Percentiles rank a stretch among this genome's conserved stretches.
Conservation (phyloP, 225 moss, liverwort and hornwort species). For the Thuidium tamariscinum region DNA sequence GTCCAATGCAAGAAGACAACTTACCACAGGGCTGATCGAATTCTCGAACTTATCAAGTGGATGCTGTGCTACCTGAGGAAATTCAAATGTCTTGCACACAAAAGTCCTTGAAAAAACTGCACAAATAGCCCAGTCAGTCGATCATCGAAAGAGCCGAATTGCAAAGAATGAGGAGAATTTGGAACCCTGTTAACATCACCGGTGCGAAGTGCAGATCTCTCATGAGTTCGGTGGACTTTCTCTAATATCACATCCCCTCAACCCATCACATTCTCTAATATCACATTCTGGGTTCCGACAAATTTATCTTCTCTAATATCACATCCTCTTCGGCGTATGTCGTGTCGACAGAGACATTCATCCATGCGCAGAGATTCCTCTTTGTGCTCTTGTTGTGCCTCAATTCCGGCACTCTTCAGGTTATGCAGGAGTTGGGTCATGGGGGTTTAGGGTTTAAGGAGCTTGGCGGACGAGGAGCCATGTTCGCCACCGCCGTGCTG, state of each 20-base stretch:
- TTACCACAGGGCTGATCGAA: neutral
- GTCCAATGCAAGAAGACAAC: neutral
- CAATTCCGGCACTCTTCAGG: neutral
- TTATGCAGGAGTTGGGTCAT: neutral
- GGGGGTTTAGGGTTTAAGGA: conserved; percentile 5
- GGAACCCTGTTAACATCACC: neutral
- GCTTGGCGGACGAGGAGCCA: neutral
- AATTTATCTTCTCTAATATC: neutral
- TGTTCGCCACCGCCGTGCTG: conserved; percentile 37
- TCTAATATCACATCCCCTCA: too few species aligned
- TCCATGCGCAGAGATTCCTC: neutral
- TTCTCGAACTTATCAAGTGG: neutral
- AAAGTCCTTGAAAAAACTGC: neutral
- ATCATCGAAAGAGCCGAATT: neutral
- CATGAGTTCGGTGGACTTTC: too few species aligned
- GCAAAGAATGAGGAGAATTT: neutral
- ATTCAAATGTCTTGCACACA: neutral
- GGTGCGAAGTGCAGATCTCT: neutral
- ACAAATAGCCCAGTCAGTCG: neutral
- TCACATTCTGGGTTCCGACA: neutral
- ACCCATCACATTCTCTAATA: neutral
- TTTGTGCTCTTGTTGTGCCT: too few species aligned
- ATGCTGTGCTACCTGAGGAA: neutral
- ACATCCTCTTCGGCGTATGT: neutral
- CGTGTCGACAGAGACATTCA: neutral